Conservation (phyloP, 495 filamentous ascomycete genomes). For the Talaromyces nanjingensis region DNA sequence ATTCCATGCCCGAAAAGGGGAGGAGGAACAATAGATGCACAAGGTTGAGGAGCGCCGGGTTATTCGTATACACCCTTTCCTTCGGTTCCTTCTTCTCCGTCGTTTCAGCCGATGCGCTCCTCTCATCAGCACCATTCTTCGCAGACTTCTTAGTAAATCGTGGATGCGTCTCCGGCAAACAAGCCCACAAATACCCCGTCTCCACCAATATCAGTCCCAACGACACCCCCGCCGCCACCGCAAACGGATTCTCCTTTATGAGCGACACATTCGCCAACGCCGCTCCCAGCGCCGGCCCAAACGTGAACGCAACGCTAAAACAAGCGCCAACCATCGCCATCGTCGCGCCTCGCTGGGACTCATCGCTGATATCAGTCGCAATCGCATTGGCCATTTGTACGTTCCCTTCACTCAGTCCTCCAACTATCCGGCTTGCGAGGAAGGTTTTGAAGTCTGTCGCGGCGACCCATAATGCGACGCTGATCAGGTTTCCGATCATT, state of each 20-base stretch:
- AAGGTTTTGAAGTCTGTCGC: slow-evolving; percentile 95
- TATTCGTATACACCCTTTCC: slow-evolving; percentile 56
- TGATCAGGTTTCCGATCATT: slow-evolving; percentile 91
- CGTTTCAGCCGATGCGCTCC: not conserved
- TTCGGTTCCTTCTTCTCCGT: not conserved
- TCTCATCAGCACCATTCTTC: not conserved
- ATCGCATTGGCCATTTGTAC: slow-evolving; percentile 96
- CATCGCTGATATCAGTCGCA: slow-evolving; percentile 89
- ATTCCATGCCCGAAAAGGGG: slow-evolving; percentile 96
- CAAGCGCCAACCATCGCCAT: slow-evolving; percentile 96
- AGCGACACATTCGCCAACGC: slow-evolving; percentile 66
- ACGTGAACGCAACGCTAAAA: slow-evolving; percentile 96
- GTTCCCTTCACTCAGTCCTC: slow-evolving; percentile 92
- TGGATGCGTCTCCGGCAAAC: slow-evolving; percentile 84
- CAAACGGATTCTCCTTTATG: slow-evolving; percentile 86
- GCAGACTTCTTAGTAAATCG: not conserved
- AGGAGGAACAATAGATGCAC: slow-evolving; percentile 89
- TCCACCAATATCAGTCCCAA: slow-evolving; percentile 76
- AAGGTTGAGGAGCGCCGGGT: slow-evolving; percentile 71
- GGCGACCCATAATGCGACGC: slow-evolving; percentile 87
- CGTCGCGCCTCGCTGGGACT: slow-evolving; percentile 71
- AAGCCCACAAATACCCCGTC: slow-evolving; percentile 80
- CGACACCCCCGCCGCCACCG: slow-evolving; percentile 78
- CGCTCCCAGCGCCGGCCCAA: slow-evolving; percentile 86
- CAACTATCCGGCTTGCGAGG: slow-evolving; percentile 82